phyloP scores from a whole-genome alignment of 2,329 filamentous ascomycete species.

The Claviceps sorghi region DNA sequence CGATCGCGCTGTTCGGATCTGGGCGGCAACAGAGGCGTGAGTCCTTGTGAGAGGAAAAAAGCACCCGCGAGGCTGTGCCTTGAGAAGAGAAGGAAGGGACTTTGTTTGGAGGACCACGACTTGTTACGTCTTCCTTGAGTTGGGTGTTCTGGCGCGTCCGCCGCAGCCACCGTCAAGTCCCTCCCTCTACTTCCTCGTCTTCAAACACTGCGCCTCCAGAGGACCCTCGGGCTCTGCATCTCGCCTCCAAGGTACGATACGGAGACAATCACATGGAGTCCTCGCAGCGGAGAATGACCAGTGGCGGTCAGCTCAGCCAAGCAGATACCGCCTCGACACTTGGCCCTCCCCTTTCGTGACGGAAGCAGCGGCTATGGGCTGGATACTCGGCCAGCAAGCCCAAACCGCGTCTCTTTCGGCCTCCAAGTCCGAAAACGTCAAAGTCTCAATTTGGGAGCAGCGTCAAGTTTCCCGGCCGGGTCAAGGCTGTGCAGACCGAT shows the following conservation, averaged over 20 bases:
- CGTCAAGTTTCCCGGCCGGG: slow-evolving; percentile 8
- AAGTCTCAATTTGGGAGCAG: slow-evolving; percentile 25
- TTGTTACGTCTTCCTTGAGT: background rate
- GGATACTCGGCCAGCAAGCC: background rate
- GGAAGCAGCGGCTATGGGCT: background rate
- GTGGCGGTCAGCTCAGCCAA: background rate
- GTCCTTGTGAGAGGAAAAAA: background rate
- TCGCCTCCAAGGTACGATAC: background rate
- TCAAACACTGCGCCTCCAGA: background rate
- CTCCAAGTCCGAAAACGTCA: background rate
- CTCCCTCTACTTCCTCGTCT: too few relatives aligned
- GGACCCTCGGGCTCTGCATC: background rate
- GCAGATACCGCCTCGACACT: background rate
- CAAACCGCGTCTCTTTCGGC: background rate
- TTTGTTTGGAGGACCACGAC: background rate
- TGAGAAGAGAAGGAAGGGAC: background rate
- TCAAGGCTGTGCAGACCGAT: slow-evolving; percentile 5
- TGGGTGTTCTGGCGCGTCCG: background rate
- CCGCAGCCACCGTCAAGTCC: background rate
- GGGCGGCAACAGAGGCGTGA: background rate
- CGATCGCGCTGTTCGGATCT: background rate
- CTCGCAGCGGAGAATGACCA: background rate
- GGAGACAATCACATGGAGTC: background rate
- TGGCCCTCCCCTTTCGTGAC: background rate
- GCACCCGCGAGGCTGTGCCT: background rate